Percentiles rank a stretch among this genome's conserved stretches.
phyloP scores from a whole-genome alignment of 106 monocot genomes.

The Cymbidium sinense region DNA sequence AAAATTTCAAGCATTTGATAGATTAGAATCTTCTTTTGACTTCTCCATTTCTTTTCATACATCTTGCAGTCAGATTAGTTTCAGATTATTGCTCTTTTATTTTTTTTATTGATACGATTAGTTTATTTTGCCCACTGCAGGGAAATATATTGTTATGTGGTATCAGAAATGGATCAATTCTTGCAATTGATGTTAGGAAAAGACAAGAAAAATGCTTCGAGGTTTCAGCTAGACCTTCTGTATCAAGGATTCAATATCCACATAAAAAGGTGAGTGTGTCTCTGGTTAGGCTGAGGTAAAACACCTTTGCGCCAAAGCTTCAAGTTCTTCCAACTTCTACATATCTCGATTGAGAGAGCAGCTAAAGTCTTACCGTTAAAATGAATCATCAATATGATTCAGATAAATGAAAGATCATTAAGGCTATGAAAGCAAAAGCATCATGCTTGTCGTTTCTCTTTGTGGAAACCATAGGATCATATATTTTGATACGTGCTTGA shows the following conservation, averaged over 20 bases:
- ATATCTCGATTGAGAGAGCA: background rate
- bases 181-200: slow-evolving; percentile 52
- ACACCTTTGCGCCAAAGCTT: background rate
- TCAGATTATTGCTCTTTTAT: background rate
- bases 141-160: slow-evolving; percentile 88
- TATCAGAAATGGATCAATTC: slow-evolving; percentile 68
- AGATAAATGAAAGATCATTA: background rate
- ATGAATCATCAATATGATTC: background rate
- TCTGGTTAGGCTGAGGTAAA: background rate
- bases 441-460: no score
- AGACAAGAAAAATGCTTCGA: slow-evolving; percentile 23
- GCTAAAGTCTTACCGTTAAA: background rate
- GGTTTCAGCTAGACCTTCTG: slow-evolving; percentile 16
- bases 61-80: background rate
- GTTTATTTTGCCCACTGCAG: slow-evolving; percentile 26
- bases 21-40: background rate
- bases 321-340: background rate
- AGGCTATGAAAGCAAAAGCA: background rate
- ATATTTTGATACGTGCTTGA: background rate
- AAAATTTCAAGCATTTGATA: background rate
- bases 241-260: slow-evolving; percentile 9
- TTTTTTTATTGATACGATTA: background rate
- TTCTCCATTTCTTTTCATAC: background rate
- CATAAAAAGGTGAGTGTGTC: background rate
- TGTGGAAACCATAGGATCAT: no score